A percentile compares a stretch with the other conserved stretches of the same genome.
Conservation (phyloP, 768 basidiomycete species). For the Pleurotus citrinopileatus region DNA sequence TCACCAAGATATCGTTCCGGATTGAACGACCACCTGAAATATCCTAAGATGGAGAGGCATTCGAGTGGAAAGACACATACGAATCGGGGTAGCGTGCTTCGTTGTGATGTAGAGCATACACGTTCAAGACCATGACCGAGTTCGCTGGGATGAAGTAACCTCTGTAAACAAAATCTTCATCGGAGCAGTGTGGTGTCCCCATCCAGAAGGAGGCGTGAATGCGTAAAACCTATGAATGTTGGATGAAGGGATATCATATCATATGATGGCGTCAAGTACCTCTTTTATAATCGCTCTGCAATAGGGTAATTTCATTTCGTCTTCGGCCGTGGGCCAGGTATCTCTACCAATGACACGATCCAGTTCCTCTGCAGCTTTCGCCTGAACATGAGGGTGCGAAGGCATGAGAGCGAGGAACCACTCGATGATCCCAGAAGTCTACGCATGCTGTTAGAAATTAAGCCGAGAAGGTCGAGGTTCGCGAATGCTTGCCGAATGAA, state of each 20-base stretch:
- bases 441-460: background rate
- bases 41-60: background rate
- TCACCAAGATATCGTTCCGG: conserved; percentile 32
- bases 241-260: background rate
- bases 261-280: background rate
- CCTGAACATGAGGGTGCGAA: conserved; percentile 26
- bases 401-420: conserved; percentile 31
- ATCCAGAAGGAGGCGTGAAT: conserved; percentile 24
- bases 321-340: conserved; percentile 23
- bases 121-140: conserved; percentile 25
- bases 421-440: conserved; percentile 31
- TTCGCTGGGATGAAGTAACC: conserved; percentile 28
- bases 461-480: background rate
- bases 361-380: conserved; percentile 30
- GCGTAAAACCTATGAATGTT: conserved; percentile 16
- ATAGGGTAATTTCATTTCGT: conserved; percentile 22
- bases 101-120: conserved; percentile 22
- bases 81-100: conserved; percentile 29
- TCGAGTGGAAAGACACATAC: conserved; percentile 14
- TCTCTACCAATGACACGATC: conserved; percentile 30
- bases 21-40: conserved; percentile 22
- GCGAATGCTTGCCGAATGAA: conserved; percentile 26
- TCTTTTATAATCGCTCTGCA: conserved; percentile 28
- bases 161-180: conserved; percentile 28
- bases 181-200: conserved; percentile 23